Conservation (phyloP, 805 yeast species). For the Metschnikowia santaceciliae region DNA sequence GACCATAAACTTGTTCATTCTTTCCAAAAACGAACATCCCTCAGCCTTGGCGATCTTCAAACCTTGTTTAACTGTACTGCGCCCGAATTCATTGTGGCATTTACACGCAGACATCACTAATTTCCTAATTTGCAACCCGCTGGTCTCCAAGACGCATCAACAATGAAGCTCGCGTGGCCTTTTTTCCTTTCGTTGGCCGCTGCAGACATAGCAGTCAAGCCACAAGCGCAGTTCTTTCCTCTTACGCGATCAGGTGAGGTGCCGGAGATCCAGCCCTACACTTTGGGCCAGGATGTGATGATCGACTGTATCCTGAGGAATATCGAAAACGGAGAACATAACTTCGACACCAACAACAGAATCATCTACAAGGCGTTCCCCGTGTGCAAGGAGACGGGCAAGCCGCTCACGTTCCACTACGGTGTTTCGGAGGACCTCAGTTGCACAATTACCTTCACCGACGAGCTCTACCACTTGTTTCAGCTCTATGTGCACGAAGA, state of each 20-base stretch:
- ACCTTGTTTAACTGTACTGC: neutral
- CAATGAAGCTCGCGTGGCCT: neutral
- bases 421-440: slow-evolving; percentile 48
- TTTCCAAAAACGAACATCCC: neutral
- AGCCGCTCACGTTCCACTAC: slow-evolving; percentile 54
- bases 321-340: slow-evolving; percentile 74
- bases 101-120: no score
- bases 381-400: slow-evolving; percentile 58
- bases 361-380: slow-evolving; percentile 60
- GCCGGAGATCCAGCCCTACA: slow-evolving; percentile 35
- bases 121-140: no score
- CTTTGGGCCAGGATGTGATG: slow-evolving; percentile 39
- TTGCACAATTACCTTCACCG: slow-evolving; percentile 61
- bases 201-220: slow-evolving; percentile 1
- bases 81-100: neutral
- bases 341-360: slow-evolving; percentile 56
- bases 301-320: slow-evolving; percentile 63
- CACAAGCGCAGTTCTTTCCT: slow-evolving; percentile 31
- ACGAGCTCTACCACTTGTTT: slow-evolving; percentile 62
- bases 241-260: slow-evolving; percentile 36
- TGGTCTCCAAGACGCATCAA: neutral
- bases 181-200: neutral
- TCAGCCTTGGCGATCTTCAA: neutral
- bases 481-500: slow-evolving; percentile 77
- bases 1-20: neutral